Base-by-base conservation (phyloP, 768 basidiomycete genomes). In the Leccinum ochraceum region DNA sequence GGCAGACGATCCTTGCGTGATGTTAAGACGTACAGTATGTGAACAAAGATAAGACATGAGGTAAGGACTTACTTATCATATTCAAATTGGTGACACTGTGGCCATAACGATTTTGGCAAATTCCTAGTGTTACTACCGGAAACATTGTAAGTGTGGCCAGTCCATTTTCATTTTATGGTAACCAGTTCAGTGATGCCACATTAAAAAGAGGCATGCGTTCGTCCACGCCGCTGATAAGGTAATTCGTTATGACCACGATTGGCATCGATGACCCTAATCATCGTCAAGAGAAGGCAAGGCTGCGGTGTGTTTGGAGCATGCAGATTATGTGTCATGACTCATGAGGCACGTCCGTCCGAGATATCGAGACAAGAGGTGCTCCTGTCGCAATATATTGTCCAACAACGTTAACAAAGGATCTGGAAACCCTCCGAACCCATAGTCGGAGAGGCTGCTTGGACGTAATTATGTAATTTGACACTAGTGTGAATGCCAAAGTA, bases 211-310 rank as follows among this genome's bases (percentile, higher is more conserved):
- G 53, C 69, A 71, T 58, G 67, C 50, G 53, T 63, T 54, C 26
- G 39, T 58, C 49, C 69, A 70, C 53, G 65, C 59, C 28, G 58
- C 32, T 61, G 66, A 67, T 70, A 58, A 44, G 24, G 56, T 42
- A 59, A 57, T 60, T 24, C 55, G 30, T 52, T 59, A 71, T 71
- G 58, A 52, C 61, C 60, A 51, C 66, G 70, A 70, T 71, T 67
- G 59, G 67, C 24, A 70, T 67, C 54, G 66, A 71, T 70, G 67
- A 51, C 65, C 67, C 69, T 32, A 56, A 53, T 57, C 46, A 26
- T 58, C 44, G 58, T 61, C 57, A 54, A 54, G 13, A 30, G 36
- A 36, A 37, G 17, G 32, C 26, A 34, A 53, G 55, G 46, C 20
- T 7, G 22, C 32, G 60, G 53, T 60, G 66, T 70, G 51, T 63